A percentile compares a stretch with the other conserved stretches of the same genome.
Conservation (phyloP, 768 basidiomycete genomes). For the Russula earlei region DNA sequence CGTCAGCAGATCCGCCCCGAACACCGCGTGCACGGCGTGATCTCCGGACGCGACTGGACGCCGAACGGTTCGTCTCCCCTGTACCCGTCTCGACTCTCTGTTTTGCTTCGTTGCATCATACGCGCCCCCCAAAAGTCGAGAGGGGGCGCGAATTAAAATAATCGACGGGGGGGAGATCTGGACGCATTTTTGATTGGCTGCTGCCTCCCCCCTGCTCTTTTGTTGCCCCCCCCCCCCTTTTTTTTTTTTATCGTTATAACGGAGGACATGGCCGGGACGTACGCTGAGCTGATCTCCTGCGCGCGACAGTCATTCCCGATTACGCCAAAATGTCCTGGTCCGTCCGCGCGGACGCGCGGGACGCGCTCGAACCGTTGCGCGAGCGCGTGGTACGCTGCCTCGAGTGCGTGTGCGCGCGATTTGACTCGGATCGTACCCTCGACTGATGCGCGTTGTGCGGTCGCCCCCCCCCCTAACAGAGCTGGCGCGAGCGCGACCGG, state of each 20-base stretch:
- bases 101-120: too few relatives aligned
- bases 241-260: too few relatives aligned
- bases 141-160: background rate
- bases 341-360: conserved; percentile 56
- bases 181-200: too few relatives aligned
- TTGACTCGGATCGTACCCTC: too few relatives aligned
- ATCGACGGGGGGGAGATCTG: background rate
- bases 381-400: conserved; percentile 63
- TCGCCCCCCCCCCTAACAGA: background rate
- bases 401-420: conserved; percentile 50
- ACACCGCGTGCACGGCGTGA: conserved; percentile 68
- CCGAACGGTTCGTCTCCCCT: conserved; percentile 47
- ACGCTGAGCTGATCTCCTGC: background rate
- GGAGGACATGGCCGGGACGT: too few relatives aligned
- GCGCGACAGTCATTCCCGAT: conserved; percentile 64
- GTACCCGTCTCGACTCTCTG: too few relatives aligned
- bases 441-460: too few relatives aligned
- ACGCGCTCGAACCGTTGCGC: conserved; percentile 43
- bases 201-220: too few relatives aligned
- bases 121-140: background rate
- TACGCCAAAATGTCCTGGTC: conserved; percentile 68
- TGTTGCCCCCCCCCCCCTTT: too few relatives aligned
- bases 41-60: conserved; percentile 58
- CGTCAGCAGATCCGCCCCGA: conserved; percentile 84
- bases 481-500: conserved; percentile 16